Conservation (phyloP, 2,329 filamentous ascomycete genomes). For the Coleophoma eucalyptorum region DNA sequence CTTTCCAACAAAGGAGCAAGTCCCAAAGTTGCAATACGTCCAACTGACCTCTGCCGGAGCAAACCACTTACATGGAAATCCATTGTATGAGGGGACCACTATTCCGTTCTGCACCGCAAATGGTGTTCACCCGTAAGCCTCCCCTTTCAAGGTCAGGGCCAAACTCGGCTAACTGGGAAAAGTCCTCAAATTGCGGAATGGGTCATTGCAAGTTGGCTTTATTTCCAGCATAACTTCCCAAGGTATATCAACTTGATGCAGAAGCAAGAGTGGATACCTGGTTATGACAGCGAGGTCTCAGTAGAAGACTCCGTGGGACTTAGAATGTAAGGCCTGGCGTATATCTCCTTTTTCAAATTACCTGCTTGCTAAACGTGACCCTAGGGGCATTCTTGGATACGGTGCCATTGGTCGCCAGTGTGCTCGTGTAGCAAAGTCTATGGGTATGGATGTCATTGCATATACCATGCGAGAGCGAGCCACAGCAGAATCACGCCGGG, state of each 20-base stretch:
- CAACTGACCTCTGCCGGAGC: constrained; percentile 40
- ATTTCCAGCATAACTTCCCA: constrained; percentile 28
- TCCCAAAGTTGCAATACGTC: constrained; percentile 37
- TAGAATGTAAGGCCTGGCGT: constrained; percentile 16
- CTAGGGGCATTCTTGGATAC: constrained; percentile 37
- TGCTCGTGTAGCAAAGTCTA: constrained; percentile 53
- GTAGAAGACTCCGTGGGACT: constrained; percentile 51
- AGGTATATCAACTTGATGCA: constrained; percentile 26
- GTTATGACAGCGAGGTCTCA: constrained; percentile 12
- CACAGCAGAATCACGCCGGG: constrained; percentile 60
- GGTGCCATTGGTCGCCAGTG: constrained; percentile 50
- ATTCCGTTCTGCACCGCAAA: constrained; percentile 37
- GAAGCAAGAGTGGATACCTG: constrained; percentile 22
- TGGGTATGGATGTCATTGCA: constrained; percentile 71
- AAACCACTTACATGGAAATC: constrained; percentile 35
- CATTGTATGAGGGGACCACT: constrained; percentile 28
- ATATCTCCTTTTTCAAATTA: background rate
- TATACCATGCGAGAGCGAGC: constrained; percentile 69
- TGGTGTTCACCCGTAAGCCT: constrained; percentile 37
- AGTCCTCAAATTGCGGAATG: constrained; percentile 37
- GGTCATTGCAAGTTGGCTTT: constrained; percentile 33
- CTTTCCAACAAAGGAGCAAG: constrained; percentile 26
- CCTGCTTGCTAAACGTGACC: background rate
- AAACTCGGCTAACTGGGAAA: background rate
- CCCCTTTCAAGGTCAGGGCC: background rate